Percentiles rank a stretch among this genome's conserved stretches.
These are phyloP conservation scores for Penicillium sp. DNA, from an alignment of 2,329 filamentous ascomycete species.

Conservation along the genomic window DNA sequence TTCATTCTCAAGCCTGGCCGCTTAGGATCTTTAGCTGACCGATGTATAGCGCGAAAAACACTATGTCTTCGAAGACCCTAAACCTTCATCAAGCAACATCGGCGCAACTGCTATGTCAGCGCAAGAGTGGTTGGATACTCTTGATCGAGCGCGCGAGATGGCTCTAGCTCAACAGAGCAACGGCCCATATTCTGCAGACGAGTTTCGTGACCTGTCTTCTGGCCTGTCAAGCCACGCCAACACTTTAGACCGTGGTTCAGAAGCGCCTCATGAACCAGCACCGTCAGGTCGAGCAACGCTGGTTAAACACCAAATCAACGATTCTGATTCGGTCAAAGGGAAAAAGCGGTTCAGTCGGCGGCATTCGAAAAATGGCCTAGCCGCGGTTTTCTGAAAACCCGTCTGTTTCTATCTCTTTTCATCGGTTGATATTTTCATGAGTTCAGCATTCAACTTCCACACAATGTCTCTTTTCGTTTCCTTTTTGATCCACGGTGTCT, in stretches of 20 bases:
- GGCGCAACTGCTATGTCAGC: slow-evolving; percentile 71
- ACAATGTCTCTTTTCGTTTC: slow-evolving; percentile 8
- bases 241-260: slow-evolving; percentile 48
- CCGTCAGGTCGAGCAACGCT: slow-evolving; percentile 52
- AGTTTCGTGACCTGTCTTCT: slow-evolving; percentile 71
- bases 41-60: slow-evolving; percentile 76
- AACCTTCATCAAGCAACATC: slow-evolving; percentile 67
- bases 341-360: slow-evolving; percentile 82
- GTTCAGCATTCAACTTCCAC: slow-evolving; percentile 1
- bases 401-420: slow-evolving; percentile 59
- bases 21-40: slow-evolving; percentile 31
- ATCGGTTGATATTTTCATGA: slow-evolving; percentile 46
- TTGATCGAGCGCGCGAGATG: slow-evolving; percentile 85
- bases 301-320: slow-evolving; percentile 49
- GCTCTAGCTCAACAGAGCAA: slow-evolving; percentile 74
- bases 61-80: slow-evolving; percentile 92
- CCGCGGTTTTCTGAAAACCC: slow-evolving; percentile 73
- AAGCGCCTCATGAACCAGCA: slow-evolving; percentile 42
- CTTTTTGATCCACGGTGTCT: slow-evolving; percentile 10
- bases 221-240: slow-evolving; percentile 69
- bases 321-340: slow-evolving; percentile 61
- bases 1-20: slow-evolving; percentile 12
- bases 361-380: slow-evolving; percentile 92
- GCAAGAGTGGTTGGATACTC: slow-evolving; percentile 88
- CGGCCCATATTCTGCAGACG: slow-evolving; percentile 72